Evolutionary conservation across 2,329 filamentous ascomycete species (phyloP).

Genomic region (Cercospora citrullina): DNA sequence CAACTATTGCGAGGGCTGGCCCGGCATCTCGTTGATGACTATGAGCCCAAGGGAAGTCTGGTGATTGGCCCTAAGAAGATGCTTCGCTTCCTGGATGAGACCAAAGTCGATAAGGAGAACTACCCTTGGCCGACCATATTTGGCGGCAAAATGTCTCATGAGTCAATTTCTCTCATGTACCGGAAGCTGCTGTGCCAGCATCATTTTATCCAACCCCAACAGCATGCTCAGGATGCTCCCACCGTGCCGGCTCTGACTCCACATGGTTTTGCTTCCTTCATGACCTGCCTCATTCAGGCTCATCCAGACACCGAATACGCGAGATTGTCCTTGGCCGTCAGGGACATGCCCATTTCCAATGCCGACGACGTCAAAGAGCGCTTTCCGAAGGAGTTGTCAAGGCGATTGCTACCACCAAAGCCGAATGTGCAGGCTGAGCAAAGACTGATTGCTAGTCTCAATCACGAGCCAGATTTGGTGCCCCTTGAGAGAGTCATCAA

Average conservation of each 20-base stretch:
- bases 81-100: conserved; percentile 68
- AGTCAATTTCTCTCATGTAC: conserved; percentile 48
- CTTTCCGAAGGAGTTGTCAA: conserved; percentile 75
- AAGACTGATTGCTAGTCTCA: conserved; percentile 55
- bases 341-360: conserved; percentile 69
- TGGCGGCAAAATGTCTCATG: conserved; percentile 44
- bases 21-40: conserved; percentile 70
- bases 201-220: conserved; percentile 47
- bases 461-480: conserved; percentile 45
- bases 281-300: conserved; percentile 69
- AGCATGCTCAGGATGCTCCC: conserved; percentile 44
- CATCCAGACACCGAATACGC: conserved; percentile 74
- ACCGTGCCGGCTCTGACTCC: conserved; percentile 50
- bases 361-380: conserved; percentile 65
- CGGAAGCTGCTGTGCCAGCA: conserved; percentile 51
- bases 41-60: conserved; percentile 64
- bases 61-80: conserved; percentile 77
- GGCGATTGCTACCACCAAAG: conserved; percentile 66
- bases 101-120: conserved; percentile 62
- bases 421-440: conserved; percentile 60
- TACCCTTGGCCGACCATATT: conserved; percentile 62
- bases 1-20: conserved; percentile 74
- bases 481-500: conserved; percentile 43
- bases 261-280: conserved; percentile 59
- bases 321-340: conserved; percentile 67